Conservation (phyloP, 257 asterid species). For the Oldenlandia corymbosa region DNA sequence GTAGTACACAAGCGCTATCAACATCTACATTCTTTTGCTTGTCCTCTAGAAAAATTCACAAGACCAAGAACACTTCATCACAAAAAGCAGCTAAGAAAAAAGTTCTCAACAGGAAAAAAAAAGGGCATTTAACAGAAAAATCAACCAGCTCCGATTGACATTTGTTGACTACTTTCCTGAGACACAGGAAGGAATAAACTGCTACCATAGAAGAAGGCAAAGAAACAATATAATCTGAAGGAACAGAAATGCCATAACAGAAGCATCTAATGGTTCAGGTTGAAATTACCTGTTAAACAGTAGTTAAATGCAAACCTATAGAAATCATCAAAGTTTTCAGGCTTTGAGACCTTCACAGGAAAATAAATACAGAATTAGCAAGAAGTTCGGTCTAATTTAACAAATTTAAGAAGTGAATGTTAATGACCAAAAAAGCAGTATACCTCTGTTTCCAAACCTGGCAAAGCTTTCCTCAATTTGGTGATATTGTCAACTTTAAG, state of each 20-base stretch:
- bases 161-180: too few relatives aligned
- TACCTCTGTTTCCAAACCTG: slow-evolving; percentile 71
- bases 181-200: too few relatives aligned
- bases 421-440: neutral
- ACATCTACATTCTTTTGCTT: slow-evolving; percentile 75
- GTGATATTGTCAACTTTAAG: slow-evolving; percentile 46
- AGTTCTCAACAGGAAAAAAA: too few relatives aligned
- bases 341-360: slow-evolving; percentile 54
- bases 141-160: too few relatives aligned
- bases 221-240: slow-evolving; percentile 1
- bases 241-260: slow-evolving; percentile 8
- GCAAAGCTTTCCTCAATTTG: slow-evolving; percentile 57
- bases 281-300: slow-evolving; percentile 61
- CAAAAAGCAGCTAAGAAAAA: too few relatives aligned
- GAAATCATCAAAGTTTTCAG: slow-evolving; percentile 58
- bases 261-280: neutral
- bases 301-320: slow-evolving; percentile 59
- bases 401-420: neutral
- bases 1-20: slow-evolving; percentile 60
- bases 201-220: neutral
- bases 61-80: slow-evolving; percentile 16
- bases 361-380: slow-evolving; percentile 12
- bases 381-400: slow-evolving; percentile 1
- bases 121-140: too few relatives aligned
- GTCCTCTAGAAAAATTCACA: slow-evolving; percentile 52